Evolutionary conservation across 2,329 filamentous ascomycete genomes (phyloP).

Genomic region (Fusarium denticulatum): DNA sequence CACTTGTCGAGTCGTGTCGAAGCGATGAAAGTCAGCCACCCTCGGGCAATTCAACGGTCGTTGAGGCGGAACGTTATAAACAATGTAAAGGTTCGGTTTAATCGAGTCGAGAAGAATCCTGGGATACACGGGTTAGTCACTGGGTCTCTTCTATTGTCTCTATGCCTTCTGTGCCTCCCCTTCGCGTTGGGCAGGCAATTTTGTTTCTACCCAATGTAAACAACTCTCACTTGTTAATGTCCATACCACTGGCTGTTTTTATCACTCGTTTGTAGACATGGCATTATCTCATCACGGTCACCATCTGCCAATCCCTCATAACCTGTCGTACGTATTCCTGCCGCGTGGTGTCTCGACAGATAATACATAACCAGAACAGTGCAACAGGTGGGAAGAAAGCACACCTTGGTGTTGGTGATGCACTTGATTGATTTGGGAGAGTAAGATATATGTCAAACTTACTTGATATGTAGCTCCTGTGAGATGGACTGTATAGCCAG

Average conservation of each 20-base stretch:
- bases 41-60: conserved; percentile 5
- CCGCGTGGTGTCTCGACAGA: not conserved
- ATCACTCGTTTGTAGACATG: not conserved
- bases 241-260: not conserved
- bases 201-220: conserved; percentile 7
- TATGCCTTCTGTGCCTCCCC: conserved; percentile 1
- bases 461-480: not conserved
- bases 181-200: conserved; percentile 5
- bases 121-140: conserved; percentile 26
- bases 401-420: not conserved
- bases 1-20: conserved; percentile 16
- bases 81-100: conserved; percentile 18
- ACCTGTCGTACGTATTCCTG: not conserved
- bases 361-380: not conserved
- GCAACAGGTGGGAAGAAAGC: not conserved
- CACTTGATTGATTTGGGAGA: not conserved
- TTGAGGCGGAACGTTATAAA: conserved; percentile 4
- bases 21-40: conserved; percentile 2
- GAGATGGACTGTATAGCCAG: not conserved
- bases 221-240: not conserved
- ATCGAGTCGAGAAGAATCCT: conserved; percentile 9
- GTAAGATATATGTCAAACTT: conserved; percentile 1
- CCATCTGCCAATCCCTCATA: not conserved
- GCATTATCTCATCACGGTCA: not conserved
- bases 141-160: not conserved